A percentile compares a stretch with the other conserved stretches of the same genome.
These are phyloP conservation scores for Tulasnella sp. DNA, from an alignment of 768 basidiomycete genomes.

Conservation along the genomic window DNA sequence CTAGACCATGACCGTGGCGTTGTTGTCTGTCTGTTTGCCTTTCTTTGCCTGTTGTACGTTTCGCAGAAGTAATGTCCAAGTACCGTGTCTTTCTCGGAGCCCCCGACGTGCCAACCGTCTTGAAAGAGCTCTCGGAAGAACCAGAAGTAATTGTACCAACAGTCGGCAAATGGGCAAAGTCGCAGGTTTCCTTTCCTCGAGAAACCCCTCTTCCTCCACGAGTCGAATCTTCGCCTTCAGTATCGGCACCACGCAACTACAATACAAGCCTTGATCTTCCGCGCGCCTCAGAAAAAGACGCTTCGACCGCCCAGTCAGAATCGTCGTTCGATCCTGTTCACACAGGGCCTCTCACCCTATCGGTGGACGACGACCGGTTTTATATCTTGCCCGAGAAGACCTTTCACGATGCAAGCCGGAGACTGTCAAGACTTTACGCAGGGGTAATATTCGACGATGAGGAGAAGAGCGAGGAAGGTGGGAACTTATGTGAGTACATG, in stretches of 20 bases:
- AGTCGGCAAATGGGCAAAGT: not conserved
- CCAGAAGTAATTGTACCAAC: not conserved
- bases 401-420: conserved; percentile 66
- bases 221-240: not conserved
- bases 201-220: not conserved
- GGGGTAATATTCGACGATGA: conserved; percentile 69
- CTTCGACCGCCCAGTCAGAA: not conserved
- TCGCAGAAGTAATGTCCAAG: not conserved
- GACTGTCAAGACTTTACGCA: conserved; percentile 70
- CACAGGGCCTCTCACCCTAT: not conserved
- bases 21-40: conserved; percentile 13
- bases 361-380: not conserved
- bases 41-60: conserved; percentile 7
- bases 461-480: conserved; percentile 39
- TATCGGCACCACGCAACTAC: not conserved
- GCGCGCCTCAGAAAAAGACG: not conserved
- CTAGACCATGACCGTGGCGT: no score
- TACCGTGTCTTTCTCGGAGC: conserved; percentile 29
- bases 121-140: not conserved
- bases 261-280: not conserved
- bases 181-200: not conserved
- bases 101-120: not conserved
- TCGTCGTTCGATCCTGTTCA: not conserved
- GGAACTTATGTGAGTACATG: not conserved
- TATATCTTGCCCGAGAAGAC: conserved; percentile 54